Conservation (phyloP, 306 rosid species). For the Prunus fruticosa region DNA sequence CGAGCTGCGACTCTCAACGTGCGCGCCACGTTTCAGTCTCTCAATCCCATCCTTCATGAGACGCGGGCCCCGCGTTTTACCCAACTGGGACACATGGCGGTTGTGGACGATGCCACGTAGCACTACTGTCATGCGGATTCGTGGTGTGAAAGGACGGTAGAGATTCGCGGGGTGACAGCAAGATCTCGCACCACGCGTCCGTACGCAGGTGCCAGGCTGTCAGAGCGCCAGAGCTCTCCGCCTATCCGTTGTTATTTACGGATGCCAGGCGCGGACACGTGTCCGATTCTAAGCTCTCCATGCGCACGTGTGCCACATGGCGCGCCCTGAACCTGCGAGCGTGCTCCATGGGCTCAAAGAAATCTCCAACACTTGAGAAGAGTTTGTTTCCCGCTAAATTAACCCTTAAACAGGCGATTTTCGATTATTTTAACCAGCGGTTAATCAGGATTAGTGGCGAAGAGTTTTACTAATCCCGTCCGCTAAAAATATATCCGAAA, state of each 20-base stretch:
- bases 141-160: constrained; percentile 7
- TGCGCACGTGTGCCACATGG: constrained; percentile 25
- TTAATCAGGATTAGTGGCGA: constrained; percentile 1
- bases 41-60: neutral
- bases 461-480: constrained; percentile 4
- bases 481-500: constrained; percentile 12
- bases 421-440: neutral
- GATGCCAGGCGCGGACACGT: neutral
- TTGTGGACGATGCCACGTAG: neutral
- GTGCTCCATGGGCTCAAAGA: neutral
- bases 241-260: neutral
- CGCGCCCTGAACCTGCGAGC: neutral
- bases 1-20: neutral
- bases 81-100: neutral
- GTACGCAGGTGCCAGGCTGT: neutral
- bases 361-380: neutral
- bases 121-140: neutral
- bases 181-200: constrained; percentile 16
- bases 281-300: neutral
- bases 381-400: constrained; percentile 23
- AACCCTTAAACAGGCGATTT: neutral
- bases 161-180: constrained; percentile 13
- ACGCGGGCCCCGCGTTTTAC: neutral
- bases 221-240: neutral
- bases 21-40: constrained; percentile 9